Conservation (phyloP, 371 early-diverging fungal species). For the Mortierella sp. region DNA sequence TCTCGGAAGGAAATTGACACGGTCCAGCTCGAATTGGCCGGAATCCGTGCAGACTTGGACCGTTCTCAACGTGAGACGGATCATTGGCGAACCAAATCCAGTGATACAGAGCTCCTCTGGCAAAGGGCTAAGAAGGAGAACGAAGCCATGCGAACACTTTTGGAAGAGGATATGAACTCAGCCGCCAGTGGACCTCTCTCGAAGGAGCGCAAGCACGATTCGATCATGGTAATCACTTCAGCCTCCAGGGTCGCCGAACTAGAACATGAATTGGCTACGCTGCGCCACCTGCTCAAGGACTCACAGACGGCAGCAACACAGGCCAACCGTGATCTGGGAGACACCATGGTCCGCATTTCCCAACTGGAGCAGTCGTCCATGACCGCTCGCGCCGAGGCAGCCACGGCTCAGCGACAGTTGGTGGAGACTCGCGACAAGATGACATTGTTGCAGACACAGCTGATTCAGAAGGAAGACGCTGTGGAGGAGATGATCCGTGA, state of each 20-base stretch:
- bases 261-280: slow-evolving; percentile 57
- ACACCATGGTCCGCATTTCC: slow-evolving; percentile 65
- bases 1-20: slow-evolving; percentile 49
- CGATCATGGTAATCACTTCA: slow-evolving; percentile 46
- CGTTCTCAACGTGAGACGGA: slow-evolving; percentile 40
- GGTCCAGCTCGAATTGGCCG: slow-evolving; percentile 28
- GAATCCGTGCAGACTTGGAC: slow-evolving; percentile 32
- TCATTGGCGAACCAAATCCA: slow-evolving; percentile 41
- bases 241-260: slow-evolving; percentile 57
- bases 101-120: slow-evolving; percentile 47
- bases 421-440: slow-evolving; percentile 66
- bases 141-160: slow-evolving; percentile 32
- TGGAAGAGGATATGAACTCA: slow-evolving; percentile 48
- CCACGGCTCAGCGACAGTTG: slow-evolving; percentile 60
- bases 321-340: slow-evolving; percentile 57
- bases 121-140: slow-evolving; percentile 49
- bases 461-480: slow-evolving; percentile 64
- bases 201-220: slow-evolving; percentile 51
- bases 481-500: slow-evolving; percentile 60
- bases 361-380: slow-evolving; percentile 71
- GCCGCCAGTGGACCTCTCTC: slow-evolving; percentile 7
- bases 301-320: slow-evolving; percentile 36
- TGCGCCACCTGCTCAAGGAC: slow-evolving; percentile 45
- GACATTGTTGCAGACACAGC: slow-evolving; percentile 56
- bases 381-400: slow-evolving; percentile 66